A percentile compares a stretch with the other conserved stretches of the same genome.
Conservation (phyloP, 2,329 filamentous ascomycete species). For the Dactylellina sp. region DNA sequence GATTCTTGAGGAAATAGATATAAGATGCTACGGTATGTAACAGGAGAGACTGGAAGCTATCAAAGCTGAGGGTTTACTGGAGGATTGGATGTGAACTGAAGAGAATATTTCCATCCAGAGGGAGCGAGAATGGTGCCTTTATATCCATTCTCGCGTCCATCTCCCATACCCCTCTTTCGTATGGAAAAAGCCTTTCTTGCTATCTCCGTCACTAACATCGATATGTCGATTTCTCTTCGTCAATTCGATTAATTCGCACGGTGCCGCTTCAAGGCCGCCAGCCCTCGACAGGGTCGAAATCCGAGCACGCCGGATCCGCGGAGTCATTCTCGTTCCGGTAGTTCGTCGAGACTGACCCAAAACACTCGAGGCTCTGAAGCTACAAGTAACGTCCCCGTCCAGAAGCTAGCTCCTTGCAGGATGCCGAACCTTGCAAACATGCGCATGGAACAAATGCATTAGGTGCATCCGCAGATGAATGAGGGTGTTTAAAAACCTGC, state of each 20-base stretch:
- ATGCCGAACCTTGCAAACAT: conserved; percentile 32
- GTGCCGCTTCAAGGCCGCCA: conserved; percentile 9
- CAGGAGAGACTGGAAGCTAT: conserved; percentile 27
- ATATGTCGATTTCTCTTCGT: conserved; percentile 10
- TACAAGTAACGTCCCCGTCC: conserved; percentile 11
- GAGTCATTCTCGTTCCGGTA: conserved; percentile 29
- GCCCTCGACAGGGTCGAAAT: conserved; percentile 29
- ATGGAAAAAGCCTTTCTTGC: conserved; percentile 10
- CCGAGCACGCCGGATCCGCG: conserved; percentile 33
- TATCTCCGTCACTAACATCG: conserved; percentile 8
- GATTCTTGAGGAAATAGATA: conserved; percentile 4
- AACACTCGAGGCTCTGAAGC: conserved; percentile 2
- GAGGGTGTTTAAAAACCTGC: conserved; percentile 22
- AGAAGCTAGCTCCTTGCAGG: conserved; percentile 24
- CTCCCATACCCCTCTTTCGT: background rate
- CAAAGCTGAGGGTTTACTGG: conserved; percentile 34
- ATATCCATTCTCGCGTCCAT: conserved; percentile 10
- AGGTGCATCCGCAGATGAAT: conserved; percentile 35
- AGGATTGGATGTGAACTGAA: conserved; percentile 33
- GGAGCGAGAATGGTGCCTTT: conserved; percentile 31
- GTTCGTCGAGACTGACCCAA: conserved; percentile 12
- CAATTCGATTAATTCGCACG: conserved; percentile 7
- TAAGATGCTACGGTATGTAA: background rate
- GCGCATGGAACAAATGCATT: conserved; percentile 13
- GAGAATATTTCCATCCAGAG: conserved; percentile 26